A percentile compares a stretch with the other conserved stretches of the same genome.
Conservation (phyloP, 306 rosid genomes). For the Calophaca sinica region DNA sequence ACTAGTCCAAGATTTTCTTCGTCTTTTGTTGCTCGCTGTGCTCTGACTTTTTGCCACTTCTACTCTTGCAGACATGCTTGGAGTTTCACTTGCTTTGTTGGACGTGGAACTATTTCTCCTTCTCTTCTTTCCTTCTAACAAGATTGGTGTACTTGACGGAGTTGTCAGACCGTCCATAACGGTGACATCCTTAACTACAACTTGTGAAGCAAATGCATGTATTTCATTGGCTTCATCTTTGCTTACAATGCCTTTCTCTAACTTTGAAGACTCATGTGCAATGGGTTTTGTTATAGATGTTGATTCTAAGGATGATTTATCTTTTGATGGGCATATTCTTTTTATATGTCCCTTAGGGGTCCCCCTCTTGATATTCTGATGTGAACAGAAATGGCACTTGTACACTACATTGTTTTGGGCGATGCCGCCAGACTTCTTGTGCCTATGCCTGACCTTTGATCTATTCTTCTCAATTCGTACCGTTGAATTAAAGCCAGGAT, state of each 20-base stretch:
- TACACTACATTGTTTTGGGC: conserved; percentile 64
- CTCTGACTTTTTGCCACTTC: conserved; percentile 47
- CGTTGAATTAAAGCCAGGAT: conserved; percentile 72
- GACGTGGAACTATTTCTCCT: conserved; percentile 50
- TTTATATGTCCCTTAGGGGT: conserved; percentile 62
- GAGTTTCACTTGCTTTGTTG: conserved; percentile 49
- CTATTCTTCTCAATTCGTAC: conserved; percentile 64
- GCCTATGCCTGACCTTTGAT: conserved; percentile 48
- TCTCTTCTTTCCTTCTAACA: conserved; percentile 56
- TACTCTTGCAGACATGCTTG: conserved; percentile 28
- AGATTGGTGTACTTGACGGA: conserved; percentile 34
- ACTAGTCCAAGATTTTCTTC: conserved; percentile 74
- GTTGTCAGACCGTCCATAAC: conserved; percentile 41
- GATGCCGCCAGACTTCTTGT: conserved; percentile 45
- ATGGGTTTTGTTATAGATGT: conserved; percentile 30
- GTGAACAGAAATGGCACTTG: conserved; percentile 67
- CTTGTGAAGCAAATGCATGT: conserved; percentile 37
- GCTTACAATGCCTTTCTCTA: conserved; percentile 37
- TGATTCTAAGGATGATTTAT: conserved; percentile 41
- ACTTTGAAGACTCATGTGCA: conserved; percentile 22
- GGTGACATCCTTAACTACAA: not conserved
- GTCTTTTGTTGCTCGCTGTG: conserved; percentile 58
- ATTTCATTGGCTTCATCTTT: conserved; percentile 39
- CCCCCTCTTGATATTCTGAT: conserved; percentile 67
- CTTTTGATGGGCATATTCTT: conserved; percentile 52